Base-by-base conservation (phyloP, 495 filamentous ascomycete genomes). In the Penicillium atrosanguineum region DNA sequence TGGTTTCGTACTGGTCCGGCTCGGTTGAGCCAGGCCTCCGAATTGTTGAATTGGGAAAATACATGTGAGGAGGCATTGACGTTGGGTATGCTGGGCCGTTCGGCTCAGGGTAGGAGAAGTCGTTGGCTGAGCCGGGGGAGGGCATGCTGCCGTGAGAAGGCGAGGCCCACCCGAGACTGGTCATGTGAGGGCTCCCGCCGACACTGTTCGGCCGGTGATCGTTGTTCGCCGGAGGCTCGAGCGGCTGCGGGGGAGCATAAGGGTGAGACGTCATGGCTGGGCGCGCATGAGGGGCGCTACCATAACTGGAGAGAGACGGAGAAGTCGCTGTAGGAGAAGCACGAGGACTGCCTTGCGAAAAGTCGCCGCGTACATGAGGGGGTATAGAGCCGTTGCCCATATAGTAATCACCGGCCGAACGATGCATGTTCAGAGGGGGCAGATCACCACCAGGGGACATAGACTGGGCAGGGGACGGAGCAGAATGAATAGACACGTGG, bases 391-490 rank as follows among this genome's bases (percentile, higher is more conserved):
- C 78, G 84, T 80, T 72, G 38, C 72, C 71, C 75, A 83, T 76
- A 70, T 90, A 93, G 55, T 86, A 88, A 26, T 87, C 84, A 20
- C 81, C 74, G 18, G 72, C 59, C 46, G 83, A 83, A 45, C 87
- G 85, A 52, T 86, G 85, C 74, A 96, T 86, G 50, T 79, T 80
- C 58, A 94, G 75, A 1, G 84, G 84, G 36, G 88, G 85, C 52
- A 95, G 79, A 34, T 93, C 89, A 5, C 84, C 79, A 48, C 80
- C 79, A 3, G 94, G 92, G 2, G 93, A 96, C 57, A 92, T 80
- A 2, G 91, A 89, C 46, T 90, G 84, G n/a, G 81, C 82, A 1
- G 92, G 91, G 8, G 93, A 96, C 18, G 93, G 91, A 2, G 93
- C 94, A 9, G 89, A 88, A 48, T 89, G 73, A 2, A 89, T 87